Conservation (phyloP, 1,284 basidiomycete species). For the Vanrija pseudolonga region DNA sequence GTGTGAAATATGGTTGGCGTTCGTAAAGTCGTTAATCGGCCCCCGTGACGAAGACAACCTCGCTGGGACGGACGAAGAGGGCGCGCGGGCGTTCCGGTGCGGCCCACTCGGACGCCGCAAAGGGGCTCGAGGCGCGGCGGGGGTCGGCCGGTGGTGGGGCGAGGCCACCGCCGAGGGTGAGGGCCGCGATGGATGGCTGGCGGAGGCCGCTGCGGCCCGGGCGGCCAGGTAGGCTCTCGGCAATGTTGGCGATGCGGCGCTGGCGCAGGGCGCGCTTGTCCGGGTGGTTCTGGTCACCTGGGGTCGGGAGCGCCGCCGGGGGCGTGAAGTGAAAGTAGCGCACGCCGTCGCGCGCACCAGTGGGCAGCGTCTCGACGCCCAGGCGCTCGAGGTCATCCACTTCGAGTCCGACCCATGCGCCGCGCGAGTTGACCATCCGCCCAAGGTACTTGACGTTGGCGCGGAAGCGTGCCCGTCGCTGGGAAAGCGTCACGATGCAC, state of each 20-base stretch:
- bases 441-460: conserved; percentile 86
- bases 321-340: conserved; percentile 36
- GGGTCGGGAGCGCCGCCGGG: background rate
- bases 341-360: conserved; percentile 24
- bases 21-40: conserved; percentile 21
- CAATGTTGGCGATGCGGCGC: conserved; percentile 24
- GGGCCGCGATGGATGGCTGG: background rate
- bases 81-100: conserved; percentile 26
- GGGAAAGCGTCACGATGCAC: conserved; percentile 71
- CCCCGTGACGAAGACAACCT: conserved; percentile 41
- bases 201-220: background rate
- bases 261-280: conserved; percentile 12
- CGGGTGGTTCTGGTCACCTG: background rate
- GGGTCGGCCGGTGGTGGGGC: background rate
- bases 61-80: conserved; percentile 38
- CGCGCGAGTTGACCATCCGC: conserved; percentile 65
- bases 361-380: conserved; percentile 25
- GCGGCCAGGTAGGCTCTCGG: conserved; percentile 12
- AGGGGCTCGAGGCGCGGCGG: conserved; percentile 14
- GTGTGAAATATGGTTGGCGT: too few relatives aligned
- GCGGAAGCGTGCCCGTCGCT: conserved; percentile 71
- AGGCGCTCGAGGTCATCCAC: conserved; percentile 61
- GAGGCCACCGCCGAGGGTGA: background rate
- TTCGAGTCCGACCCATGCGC: conserved; percentile 89
- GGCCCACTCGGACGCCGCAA: conserved; percentile 11